Percentiles rank a stretch among this genome's conserved stretches.
Conservation (phyloP, 352 stramenopile species). For the Pythium grandisporangium region DNA sequence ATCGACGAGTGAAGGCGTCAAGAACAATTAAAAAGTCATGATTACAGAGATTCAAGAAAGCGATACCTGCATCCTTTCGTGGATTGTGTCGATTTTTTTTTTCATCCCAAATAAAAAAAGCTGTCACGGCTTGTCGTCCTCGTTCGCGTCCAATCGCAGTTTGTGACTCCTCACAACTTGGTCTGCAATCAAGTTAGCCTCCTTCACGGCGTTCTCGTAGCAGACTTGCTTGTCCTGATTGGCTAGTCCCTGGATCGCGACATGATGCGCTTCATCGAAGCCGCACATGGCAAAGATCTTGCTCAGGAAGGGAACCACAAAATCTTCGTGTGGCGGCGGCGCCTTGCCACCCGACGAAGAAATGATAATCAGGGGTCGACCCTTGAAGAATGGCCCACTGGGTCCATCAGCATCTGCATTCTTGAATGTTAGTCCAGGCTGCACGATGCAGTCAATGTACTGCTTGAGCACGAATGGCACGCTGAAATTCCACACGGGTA, state of each 20-base stretch:
- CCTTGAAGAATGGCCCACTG: constrained; percentile 47
- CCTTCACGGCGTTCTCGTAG: constrained; percentile 38
- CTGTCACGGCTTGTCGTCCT: constrained; percentile 5
- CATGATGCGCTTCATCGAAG: constrained; percentile 54
- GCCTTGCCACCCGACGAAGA: constrained; percentile 64
- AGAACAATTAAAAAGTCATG: too few relatives aligned
- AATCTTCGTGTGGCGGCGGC: constrained; percentile 42
- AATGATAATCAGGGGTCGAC: constrained; percentile 58
- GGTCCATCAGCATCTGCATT: constrained; percentile 51
- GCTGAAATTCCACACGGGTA: constrained; percentile 73
- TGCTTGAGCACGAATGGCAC: constrained; percentile 76
- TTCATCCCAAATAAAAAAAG: too few relatives aligned
- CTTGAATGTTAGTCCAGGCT: constrained; percentile 57
- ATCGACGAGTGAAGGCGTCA: too few relatives aligned
- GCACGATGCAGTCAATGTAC: constrained; percentile 77
- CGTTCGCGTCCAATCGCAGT: constrained; percentile 33
- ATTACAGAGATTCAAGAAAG: too few relatives aligned
- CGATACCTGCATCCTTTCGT: too few relatives aligned
- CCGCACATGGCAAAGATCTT: constrained; percentile 75
- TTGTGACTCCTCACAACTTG: constrained; percentile 48
- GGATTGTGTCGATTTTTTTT: too few relatives aligned
- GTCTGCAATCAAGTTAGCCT: constrained; percentile 52
- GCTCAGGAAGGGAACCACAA: constrained; percentile 57
- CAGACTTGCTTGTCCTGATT: constrained; percentile 57
- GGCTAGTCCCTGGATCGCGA: constrained; percentile 50